phyloP scores from a whole-genome alignment of 805 yeast genomes.

The Candida golubevii region DNA sequence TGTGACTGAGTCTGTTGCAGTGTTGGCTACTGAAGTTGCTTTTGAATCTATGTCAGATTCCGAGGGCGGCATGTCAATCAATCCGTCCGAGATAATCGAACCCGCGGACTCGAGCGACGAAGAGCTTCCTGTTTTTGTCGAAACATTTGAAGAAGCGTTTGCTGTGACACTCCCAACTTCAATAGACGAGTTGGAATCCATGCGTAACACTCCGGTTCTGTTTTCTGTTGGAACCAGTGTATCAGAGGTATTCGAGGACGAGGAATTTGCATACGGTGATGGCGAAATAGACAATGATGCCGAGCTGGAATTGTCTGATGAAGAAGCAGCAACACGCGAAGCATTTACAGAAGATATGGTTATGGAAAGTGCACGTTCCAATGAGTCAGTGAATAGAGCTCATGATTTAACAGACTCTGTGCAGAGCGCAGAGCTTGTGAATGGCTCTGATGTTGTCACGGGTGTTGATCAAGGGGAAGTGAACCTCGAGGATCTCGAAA shows the following conservation, averaged over 20 bases:
- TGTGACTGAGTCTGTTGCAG: neutral
- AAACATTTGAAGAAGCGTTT: conserved; percentile 8
- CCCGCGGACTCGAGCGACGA: conserved; percentile 5
- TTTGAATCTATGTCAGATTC: conserved; percentile 3
- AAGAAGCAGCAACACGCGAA: no score
- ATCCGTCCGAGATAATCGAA: conserved; percentile 11
- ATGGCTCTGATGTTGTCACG: neutral
- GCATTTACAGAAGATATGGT: no score
- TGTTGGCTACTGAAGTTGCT: neutral
- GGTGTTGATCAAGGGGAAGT: neutral
- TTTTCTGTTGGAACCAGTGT: neutral
- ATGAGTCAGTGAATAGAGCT: no score
- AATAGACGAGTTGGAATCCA: conserved; percentile 11
- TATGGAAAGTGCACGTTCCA: no score
- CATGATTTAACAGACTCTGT: no score
- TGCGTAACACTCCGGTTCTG: conserved; percentile 5
- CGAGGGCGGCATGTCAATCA: neutral
- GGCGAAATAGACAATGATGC: no score
- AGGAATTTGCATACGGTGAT: no score
- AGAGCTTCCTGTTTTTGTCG: conserved; percentile 2
- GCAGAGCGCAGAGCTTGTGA: neutral
- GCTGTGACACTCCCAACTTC: conserved; percentile 10
- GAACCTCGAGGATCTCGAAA: neutral
- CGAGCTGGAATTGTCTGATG: no score
- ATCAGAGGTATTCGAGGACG: no score